phyloP scores from a whole-genome alignment of 129 eudicot species.

The Deinandra increscens region DNA sequence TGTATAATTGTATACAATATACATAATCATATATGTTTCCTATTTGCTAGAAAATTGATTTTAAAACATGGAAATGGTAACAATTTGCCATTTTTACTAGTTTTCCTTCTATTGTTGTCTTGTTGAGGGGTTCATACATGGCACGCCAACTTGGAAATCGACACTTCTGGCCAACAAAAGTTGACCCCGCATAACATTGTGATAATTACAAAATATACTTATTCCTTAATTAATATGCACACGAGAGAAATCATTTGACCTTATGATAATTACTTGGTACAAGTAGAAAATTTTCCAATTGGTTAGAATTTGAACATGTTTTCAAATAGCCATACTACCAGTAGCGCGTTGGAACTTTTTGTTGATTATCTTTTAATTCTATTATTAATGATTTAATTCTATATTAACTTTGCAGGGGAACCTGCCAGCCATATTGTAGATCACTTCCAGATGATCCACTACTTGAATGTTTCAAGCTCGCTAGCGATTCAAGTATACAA shows the following conservation, averaged over 20 bases:
- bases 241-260: neutral
- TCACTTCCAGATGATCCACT: constrained; percentile 95
- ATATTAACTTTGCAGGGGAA: constrained; percentile 55
- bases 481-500: constrained; percentile 49
- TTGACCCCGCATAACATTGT: neutral
- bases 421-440: constrained; percentile 89
- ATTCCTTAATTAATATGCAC: constrained; percentile 1
- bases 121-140: neutral
- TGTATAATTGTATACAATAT: neutral
- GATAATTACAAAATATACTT: neutral
- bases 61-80: constrained; percentile 13
- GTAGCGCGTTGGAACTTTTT: neutral
- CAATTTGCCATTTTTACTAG: neutral
- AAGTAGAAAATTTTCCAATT: neutral
- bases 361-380: neutral
- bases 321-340: neutral
- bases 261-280: neutral
- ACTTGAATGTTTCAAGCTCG: constrained; percentile 72
- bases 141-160: neutral
- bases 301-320: neutral
- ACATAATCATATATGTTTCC: neutral
- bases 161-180: neutral
- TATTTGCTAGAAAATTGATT: constrained; percentile 2
- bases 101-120: neutral
- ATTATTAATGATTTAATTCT: neutral